Conservation (phyloP, 495 filamentous ascomycete species). For the Hypoxylon cercidicola region DNA sequence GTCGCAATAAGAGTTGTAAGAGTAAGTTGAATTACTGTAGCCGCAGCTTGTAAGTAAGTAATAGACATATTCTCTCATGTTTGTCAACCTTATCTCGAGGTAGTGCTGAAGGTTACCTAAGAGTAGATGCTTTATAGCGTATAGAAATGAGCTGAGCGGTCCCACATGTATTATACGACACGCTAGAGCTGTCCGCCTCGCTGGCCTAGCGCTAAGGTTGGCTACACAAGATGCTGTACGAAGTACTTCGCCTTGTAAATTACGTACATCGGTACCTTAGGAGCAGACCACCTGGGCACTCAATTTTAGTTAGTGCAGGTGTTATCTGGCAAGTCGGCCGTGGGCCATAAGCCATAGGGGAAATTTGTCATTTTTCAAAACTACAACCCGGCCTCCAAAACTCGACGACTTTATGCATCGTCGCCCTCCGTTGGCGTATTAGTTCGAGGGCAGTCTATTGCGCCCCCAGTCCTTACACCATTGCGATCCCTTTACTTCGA, state of each 20-base stretch:
- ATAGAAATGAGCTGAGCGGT: not conserved
- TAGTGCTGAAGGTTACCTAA: too few species aligned
- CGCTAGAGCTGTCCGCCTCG: not conserved
- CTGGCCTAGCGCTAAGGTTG: not conserved
- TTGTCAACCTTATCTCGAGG: too few species aligned
- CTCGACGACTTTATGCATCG: constrained; percentile 15
- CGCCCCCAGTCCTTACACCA: constrained; percentile 11
- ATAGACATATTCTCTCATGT: too few species aligned
- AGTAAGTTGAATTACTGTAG: too few species aligned
- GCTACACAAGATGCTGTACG: not conserved
- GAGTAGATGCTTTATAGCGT: too few species aligned
- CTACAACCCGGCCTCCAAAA: constrained; percentile 27
- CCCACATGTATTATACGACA: not conserved
- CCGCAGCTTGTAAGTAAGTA: too few species aligned
- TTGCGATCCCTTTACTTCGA: constrained; percentile 25
- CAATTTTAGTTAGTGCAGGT: constrained; percentile 24
- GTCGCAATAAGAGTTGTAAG: too few species aligned
- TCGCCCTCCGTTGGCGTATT: constrained; percentile 26
- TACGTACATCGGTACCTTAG: constrained; percentile 2
- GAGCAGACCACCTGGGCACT: not conserved
- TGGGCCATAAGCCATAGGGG: constrained; percentile 31
- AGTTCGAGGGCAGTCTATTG: constrained; percentile 2
- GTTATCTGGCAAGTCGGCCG: constrained; percentile 39
- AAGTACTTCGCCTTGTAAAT: constrained; percentile 3
- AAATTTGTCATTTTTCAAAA: constrained; percentile 15